phyloP scores from a whole-genome alignment of 257 asterid genomes.

The Fraxinus americana region DNA sequence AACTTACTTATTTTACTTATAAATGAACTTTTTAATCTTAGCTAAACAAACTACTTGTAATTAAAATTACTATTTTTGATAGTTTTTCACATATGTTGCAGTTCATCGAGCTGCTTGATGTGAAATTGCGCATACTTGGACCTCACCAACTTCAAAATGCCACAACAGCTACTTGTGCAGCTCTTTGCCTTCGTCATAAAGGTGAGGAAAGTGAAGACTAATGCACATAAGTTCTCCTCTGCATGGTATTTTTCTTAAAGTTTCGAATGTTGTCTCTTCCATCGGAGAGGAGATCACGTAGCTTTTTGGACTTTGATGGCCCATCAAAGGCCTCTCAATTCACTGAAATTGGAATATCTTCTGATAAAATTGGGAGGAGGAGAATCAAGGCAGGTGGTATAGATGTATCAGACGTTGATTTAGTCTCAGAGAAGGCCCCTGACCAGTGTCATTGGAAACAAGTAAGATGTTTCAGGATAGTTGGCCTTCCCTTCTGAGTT shows the following conservation, averaged over 20 bases:
- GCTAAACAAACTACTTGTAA: background rate
- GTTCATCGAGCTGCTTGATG: constrained; percentile 67
- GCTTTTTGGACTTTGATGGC: background rate
- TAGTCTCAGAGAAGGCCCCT: background rate
- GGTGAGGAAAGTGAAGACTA: constrained; percentile 46
- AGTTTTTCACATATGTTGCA: constrained; percentile 25
- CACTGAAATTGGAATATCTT: background rate
- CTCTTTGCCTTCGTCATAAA: constrained; percentile 83
- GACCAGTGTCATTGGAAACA: background rate
- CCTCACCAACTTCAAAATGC: constrained; percentile 93
- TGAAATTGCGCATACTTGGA: constrained; percentile 75
- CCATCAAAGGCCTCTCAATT: background rate
- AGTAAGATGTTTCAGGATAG: background rate
- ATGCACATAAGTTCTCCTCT: background rate
- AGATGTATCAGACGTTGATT: background rate
- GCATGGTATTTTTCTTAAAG: background rate
- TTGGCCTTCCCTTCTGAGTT: background rate
- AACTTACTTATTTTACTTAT: background rate
- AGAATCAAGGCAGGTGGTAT: background rate
- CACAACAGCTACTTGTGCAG: constrained; percentile 81
- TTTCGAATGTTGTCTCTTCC: background rate
- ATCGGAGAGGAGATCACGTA: background rate
- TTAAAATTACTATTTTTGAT: constrained; percentile 13
- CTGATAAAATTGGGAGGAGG: background rate
- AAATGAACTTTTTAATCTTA: background rate